Base-by-base conservation (phyloP, 2,329 filamentous ascomycete species). In the Leptographium radiaticola region DNA sequence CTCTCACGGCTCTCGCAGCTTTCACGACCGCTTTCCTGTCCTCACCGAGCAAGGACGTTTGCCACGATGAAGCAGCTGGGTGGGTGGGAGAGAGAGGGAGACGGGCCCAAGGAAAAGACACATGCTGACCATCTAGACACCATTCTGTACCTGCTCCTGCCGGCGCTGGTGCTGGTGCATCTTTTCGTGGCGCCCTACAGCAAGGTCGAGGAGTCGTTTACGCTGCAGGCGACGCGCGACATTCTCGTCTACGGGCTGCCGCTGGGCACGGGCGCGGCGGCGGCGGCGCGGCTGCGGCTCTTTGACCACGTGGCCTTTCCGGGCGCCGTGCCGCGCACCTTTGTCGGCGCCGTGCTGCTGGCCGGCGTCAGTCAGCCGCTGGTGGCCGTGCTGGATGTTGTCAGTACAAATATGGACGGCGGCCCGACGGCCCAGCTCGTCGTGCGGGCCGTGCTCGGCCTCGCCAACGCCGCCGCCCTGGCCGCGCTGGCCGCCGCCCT, bases 171-270 rank as follows among this genome's bases (percentile, higher is more conserved):
- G 61, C 66, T 86, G 55, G 53, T 86, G 53, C 87, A 95, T 67
- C 80, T 95, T 53, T 64, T 81, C 57, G 66, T 82, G 30, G 81
- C 90, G 12, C 93, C 93, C 1, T 91, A 94, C 71, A 96, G 90
- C 55, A 98, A 98, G 68, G 93, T 98, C 56, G 93, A 98, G 68
- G 93, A 98, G 69, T 97, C 91, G 0, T 97, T 98, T 78, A 95
- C 95, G 67, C 81, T 97, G 55, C 93, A 98, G 68, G 93, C 93
- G 7, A 79, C 83, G 4, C 93, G 97, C 68, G 93, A 98, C 67
- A 85, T 98, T 39, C 68, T 95, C 56, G 77, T 79, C 40, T 89
- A 93, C 66, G 89, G 89, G 30, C 81, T 87, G 1, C 87, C 88
- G 0, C 76, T 73, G 1, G 57, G 58, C 30, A 65, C 69, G 20